Evolutionary conservation across 768 basidiomycete species (phyloP).

Genomic region (Russula sp.): DNA sequence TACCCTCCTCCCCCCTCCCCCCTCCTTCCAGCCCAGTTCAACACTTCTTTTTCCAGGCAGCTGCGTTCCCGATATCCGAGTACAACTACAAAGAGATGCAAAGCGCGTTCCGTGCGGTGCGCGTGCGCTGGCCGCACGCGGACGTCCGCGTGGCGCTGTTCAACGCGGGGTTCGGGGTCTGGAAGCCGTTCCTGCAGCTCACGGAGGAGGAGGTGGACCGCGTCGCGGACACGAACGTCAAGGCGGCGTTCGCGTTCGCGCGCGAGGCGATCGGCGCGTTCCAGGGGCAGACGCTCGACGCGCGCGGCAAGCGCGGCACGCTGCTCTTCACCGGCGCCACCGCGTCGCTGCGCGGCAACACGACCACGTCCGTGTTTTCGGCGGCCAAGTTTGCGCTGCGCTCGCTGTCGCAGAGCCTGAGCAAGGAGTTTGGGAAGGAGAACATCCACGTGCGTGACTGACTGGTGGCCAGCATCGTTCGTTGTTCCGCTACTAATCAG

Average conservation of each 20-base stretch:
- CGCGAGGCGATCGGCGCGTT: constrained; percentile 33
- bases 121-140: constrained; percentile 29
- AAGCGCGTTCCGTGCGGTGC: constrained; percentile 32
- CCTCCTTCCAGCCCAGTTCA: accelerated
- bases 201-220: constrained; percentile 34
- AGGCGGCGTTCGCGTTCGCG: constrained; percentile 38
- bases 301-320: constrained; percentile 35
- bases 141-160: constrained; percentile 38
- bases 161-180: constrained; percentile 35
- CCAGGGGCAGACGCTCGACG: constrained; percentile 30
- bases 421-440: constrained; percentile 41
- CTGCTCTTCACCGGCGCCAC: constrained; percentile 43
- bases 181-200: constrained; percentile 37
- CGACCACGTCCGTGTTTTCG: constrained; percentile 36
- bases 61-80: constrained; percentile 33
- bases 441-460: constrained; percentile 36
- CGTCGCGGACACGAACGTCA: constrained; percentile 32
- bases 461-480: too few relatives aligned
- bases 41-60: constrained; percentile 30
- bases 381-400: constrained; percentile 38
- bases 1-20: not conserved
- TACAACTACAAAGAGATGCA: constrained; percentile 33
- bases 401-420: constrained; percentile 39
- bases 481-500: too few relatives aligned
- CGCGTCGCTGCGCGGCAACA: constrained; percentile 37